Base-by-base conservation (phyloP, 2,329 filamentous ascomycete genomes). In the Peltaster fructicola region DNA sequence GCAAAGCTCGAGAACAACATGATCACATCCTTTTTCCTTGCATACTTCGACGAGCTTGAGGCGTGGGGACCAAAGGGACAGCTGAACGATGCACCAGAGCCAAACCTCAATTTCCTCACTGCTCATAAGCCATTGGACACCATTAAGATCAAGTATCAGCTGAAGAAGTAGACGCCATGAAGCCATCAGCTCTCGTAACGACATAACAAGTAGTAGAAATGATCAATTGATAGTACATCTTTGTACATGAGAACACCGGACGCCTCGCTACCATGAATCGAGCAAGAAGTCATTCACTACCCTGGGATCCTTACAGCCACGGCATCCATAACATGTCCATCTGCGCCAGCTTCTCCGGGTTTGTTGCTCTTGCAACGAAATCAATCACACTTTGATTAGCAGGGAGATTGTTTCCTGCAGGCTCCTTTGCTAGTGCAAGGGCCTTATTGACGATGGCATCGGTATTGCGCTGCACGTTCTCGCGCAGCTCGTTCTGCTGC, bases 311-410 rank as follows among this genome's bases (percentile, higher is more conserved):
- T 33, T 61, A 95, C 45, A 95, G 57, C 58, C 91, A 98, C 13
- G 81, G 75, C 85, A 95, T 95, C 82, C 88, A 99, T 40, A 98
- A 57, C 30, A 84, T 73, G 60, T 98, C 88, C 44, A 78, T 84
- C 52, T 79, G 68, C 21, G 77, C 74, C 52, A 99, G 52, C 49
- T 88, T 82, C 57, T 79, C 72, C 2, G 88, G 88, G 53, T 92
- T 90, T 9, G 91, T 84, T 2, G 85, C 82, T 56, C 75, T 76
- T n/a, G 78, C 78, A 33, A 98, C 77, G 33, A 90, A 56, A 53
- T 99, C 88, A 44, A 98, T 85, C 15, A 92, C 81, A 19, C 85
- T 95, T 62, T 99, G 88, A 51, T 91, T 92, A 13, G 85, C 85
- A 5, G 88, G 88, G 39, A 98, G 55, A 45, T 82, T 85, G 12